A percentile compares a stretch with the other conserved stretches of the same genome.
Conservation (phyloP, 1,139 yeast genomes). For the Lodderomyces beijingensis region DNA sequence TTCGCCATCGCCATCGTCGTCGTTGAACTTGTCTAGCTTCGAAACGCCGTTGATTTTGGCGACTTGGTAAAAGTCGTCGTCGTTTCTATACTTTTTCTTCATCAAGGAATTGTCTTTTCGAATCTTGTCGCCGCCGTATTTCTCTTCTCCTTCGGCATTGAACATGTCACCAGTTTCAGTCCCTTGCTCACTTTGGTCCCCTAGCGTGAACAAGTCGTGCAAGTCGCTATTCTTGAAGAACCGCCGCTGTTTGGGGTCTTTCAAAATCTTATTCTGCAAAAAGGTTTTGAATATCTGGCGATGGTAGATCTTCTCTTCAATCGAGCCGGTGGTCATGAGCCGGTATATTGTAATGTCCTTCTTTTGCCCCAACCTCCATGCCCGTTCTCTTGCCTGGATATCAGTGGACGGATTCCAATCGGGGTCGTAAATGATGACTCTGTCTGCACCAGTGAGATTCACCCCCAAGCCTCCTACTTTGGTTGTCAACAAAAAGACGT, state of each 20-base stretch:
- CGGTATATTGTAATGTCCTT: conserved; percentile 90
- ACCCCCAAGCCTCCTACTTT: conserved; percentile 96
- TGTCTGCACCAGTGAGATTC: conserved; percentile 89
- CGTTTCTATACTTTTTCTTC: conserved; percentile 29
- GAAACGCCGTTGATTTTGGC: conserved; percentile 53
- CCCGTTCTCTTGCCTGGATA: conserved; percentile 93
- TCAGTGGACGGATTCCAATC: conserved; percentile 99
- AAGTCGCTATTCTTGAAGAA: conserved; percentile 90
- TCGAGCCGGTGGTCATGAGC: conserved; percentile 90
- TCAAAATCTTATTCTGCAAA: conserved; percentile 85
- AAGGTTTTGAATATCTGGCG: conserved; percentile 95
- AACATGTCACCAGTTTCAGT: conserved; percentile 66
- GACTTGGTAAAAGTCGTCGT: conserved; percentile 55
- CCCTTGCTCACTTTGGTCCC: conserved; percentile 66
- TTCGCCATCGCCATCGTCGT: conserved; percentile 29
- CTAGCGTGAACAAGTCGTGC: conserved; percentile 83
- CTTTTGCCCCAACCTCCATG: conserved; percentile 96
- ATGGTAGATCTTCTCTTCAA: conserved; percentile 94
- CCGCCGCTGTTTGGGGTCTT: conserved; percentile 91
- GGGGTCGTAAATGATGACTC: conserved; percentile 93
- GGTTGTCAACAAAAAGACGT: conserved; percentile 79
- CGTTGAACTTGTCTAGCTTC: conserved; percentile 45
- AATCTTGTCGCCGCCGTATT: conserved; percentile 24
- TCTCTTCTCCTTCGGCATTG: conserved; percentile 46
- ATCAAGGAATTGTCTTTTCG: conserved; percentile 23